A percentile compares a stretch with the other conserved stretches of the same genome.
Conservation (phyloP, 768 basidiomycete genomes). For the Collybia sordida region DNA sequence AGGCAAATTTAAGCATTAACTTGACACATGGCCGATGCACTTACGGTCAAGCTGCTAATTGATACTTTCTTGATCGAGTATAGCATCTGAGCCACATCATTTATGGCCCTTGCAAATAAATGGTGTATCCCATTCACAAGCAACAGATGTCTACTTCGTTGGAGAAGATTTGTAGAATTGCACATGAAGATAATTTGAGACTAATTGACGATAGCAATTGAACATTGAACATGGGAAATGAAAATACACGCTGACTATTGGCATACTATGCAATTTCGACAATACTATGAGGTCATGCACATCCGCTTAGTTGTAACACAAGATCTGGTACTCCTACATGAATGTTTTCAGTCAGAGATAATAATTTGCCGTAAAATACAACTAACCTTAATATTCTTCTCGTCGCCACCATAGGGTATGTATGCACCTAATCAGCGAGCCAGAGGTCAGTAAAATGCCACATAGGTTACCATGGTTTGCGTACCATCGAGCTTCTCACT, state of each 20-base stretch:
- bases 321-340: slow-evolving; percentile 33
- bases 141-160: neutral
- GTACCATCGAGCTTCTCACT: slow-evolving; percentile 51
- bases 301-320: slow-evolving; percentile 28
- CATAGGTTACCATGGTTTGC: slow-evolving; percentile 12
- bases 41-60: no score
- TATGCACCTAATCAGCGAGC: slow-evolving; percentile 39
- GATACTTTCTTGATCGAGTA: no score
- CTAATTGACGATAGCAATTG: no score
- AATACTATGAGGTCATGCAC: no score
- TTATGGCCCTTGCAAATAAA: no score
- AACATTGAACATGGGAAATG: no score
- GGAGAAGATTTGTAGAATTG: neutral
- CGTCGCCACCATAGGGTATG: slow-evolving; percentile 51
- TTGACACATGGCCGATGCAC: no score
- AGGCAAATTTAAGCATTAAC: no score
- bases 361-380: neutral
- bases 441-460: neutral
- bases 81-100: no score
- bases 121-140: no score
- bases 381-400: slow-evolving; percentile 52
- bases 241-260: no score
- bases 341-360: neutral
- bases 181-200: neutral
- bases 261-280: no score